These are phyloP conservation scores for Melaleuca quinquenervia DNA, from an alignment of 345 rosid species.

Conservation along the genomic window DNA sequence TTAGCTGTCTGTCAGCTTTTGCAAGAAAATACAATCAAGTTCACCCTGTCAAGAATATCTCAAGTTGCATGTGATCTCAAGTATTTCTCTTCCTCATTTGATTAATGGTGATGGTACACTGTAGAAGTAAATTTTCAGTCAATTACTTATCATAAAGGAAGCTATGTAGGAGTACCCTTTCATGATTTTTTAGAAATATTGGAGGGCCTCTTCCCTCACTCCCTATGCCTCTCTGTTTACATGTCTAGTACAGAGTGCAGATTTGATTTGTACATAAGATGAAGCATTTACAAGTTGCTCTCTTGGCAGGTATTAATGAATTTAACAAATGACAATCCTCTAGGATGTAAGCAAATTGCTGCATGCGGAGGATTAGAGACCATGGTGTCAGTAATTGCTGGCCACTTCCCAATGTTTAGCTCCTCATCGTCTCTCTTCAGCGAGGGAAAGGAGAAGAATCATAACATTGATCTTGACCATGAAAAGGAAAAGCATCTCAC, in stretches of 20 bases:
- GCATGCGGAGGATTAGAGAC: constrained; percentile 74
- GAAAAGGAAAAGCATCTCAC: constrained; percentile 44
- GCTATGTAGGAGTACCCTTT: neutral
- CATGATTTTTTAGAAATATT: neutral
- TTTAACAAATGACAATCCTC: constrained; percentile 78
- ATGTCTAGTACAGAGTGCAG: neutral
- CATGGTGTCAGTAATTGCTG: constrained; percentile 61
- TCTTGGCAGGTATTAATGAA: constrained; percentile 78
- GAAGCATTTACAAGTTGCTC: neutral
- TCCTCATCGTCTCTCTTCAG: constrained; percentile 22
- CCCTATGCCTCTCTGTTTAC: neutral
- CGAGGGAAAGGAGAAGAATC: constrained; percentile 18
- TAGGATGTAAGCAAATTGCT: constrained; percentile 83
- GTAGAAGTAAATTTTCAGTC: neutral
- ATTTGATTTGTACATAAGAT: neutral
- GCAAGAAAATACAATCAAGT: neutral
- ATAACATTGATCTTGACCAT: constrained; percentile 6
- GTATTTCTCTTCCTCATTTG: neutral
- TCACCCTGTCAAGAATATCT: neutral
- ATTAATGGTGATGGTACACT: neutral
- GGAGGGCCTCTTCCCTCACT: neutral
- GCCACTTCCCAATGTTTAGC: constrained; percentile 66
- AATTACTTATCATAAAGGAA: neutral
- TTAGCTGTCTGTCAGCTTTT: neutral
- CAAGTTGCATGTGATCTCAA: neutral